Evolutionary conservation across 1,284 basidiomycete species (phyloP).

Genomic region (Inonotus obliquus): DNA sequence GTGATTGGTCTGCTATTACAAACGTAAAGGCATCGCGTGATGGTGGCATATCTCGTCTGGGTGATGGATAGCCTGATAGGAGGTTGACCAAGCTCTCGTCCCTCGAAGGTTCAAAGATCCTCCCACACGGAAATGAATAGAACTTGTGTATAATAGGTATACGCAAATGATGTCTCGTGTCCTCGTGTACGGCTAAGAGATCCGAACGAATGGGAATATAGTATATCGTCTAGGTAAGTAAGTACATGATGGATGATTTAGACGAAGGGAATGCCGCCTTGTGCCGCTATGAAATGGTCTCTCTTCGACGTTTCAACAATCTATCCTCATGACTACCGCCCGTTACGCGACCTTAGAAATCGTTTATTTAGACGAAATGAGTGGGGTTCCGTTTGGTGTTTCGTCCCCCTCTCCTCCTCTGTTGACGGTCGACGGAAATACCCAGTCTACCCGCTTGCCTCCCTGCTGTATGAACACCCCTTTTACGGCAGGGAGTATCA

Average conservation of each 20-base stretch:
- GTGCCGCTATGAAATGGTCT: too few species aligned
- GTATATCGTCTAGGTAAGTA: neutral
- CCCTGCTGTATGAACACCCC: neutral
- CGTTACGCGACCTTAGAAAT: neutral
- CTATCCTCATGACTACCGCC: constrained; percentile 18
- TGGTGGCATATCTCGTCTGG: neutral
- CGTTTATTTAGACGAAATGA: neutral
- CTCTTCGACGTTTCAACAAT: neutral
- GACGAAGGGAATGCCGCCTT: neutral
- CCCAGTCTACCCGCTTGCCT: neutral
- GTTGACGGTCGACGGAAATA: neutral
- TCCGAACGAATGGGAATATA: neutral
- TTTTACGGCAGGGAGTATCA: neutral
- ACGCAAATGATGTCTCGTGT: neutral
- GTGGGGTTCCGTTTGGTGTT: neutral
- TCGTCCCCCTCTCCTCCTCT: neutral
- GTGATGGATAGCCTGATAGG: neutral
- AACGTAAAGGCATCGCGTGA: neutral
- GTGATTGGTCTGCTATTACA: neutral
- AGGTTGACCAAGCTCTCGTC: too few species aligned
- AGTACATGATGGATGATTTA: neutral
- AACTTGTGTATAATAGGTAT: neutral
- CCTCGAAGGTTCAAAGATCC: too few species aligned
- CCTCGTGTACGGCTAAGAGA: neutral
- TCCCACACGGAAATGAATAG: neutral